phyloP scores from a whole-genome alignment of 2,329 filamentous ascomycete genomes.

The Aspergillus sp. region DNA sequence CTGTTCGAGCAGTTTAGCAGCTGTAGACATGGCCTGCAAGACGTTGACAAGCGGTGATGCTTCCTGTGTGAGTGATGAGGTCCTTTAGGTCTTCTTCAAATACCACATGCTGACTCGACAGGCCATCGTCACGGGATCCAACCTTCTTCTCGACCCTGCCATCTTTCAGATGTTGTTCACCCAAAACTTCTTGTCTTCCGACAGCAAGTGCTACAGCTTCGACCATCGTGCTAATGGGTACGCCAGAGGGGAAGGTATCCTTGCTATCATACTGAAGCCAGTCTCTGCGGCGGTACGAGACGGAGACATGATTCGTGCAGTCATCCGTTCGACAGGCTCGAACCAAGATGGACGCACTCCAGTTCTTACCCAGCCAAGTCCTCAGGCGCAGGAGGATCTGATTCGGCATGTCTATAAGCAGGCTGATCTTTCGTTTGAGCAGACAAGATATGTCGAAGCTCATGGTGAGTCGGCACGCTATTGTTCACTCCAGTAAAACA shows the following conservation, averaged over 20 bases:
- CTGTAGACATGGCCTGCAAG: conserved; percentile 6
- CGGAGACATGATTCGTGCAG: not conserved
- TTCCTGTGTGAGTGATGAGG: not conserved
- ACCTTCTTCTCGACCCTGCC: not conserved
- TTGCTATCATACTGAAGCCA: not conserved
- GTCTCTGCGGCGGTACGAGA: not conserved
- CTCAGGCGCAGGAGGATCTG: not conserved
- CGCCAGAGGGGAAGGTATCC: not conserved
- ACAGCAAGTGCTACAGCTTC: not conserved
- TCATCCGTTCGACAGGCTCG: not conserved
- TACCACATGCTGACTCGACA: not conserved
- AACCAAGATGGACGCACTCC: not conserved
- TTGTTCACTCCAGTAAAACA: no score
- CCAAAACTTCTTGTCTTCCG: conserved; percentile 18
- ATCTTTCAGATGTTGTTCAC: not conserved
- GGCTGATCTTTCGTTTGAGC: not conserved
- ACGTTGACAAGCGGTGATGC: not conserved
- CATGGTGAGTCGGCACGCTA: not conserved
- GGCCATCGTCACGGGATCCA: not conserved
- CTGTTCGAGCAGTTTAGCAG: conserved; percentile 10
- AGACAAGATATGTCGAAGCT: conserved; percentile 3
- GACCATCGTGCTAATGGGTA: not conserved
- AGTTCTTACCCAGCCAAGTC: not conserved
- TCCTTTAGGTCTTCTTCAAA: no score
- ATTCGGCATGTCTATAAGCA: conserved; percentile 10